phyloP scores from a whole-genome alignment of 176 grass and related monocot species.

The Avena eriantha region DNA sequence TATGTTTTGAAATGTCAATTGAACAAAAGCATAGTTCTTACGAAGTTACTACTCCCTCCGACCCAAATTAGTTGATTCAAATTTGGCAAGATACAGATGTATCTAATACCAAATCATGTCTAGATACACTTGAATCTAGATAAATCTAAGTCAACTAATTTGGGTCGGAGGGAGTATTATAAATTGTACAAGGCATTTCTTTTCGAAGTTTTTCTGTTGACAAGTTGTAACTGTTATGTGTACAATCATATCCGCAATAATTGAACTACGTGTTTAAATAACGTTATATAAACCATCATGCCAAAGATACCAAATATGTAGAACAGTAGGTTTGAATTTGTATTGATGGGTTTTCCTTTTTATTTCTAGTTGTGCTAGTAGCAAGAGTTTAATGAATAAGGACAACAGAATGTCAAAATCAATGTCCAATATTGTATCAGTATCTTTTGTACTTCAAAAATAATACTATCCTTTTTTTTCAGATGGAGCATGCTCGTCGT shows the following conservation, averaged over 20 bases:
- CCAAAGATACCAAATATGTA: background rate
- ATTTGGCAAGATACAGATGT: no score
- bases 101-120: no score
- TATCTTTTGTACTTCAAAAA: constrained; percentile 25
- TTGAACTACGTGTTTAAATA: background rate
- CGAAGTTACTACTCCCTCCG: background rate
- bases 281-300: background rate
- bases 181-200: background rate
- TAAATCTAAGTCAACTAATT: no score
- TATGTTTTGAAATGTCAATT: background rate
- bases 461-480: constrained; percentile 30
- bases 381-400: background rate
- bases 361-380: background rate
- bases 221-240: background rate
- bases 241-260: background rate
- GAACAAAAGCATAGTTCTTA: background rate
- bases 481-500: constrained; percentile 51
- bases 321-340: background rate
- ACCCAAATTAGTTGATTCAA: no score
- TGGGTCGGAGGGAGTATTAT: background rate
- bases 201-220: background rate
- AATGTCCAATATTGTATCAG: background rate
- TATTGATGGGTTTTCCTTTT: background rate
- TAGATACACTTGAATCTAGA: no score
- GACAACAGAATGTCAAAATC: background rate